Evolutionary conservation across 176 grass and related monocot genomes (phyloP), one percentile per base, ranked within the genome.

Genomic region (Zea mays): DNA sequence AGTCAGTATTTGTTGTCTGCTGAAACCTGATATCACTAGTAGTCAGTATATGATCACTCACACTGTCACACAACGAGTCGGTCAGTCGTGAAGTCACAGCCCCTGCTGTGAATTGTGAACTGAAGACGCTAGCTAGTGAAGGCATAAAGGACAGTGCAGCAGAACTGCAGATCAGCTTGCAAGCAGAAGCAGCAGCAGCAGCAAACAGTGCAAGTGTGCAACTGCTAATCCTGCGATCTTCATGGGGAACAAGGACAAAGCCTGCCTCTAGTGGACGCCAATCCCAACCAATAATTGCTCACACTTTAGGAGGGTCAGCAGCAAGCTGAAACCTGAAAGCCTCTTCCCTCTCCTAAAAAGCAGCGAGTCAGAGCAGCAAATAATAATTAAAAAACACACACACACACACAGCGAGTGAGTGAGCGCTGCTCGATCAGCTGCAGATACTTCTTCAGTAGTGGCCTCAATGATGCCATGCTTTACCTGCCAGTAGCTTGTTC

Each of bases 211-310:
- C 27, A 27, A 27, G 27, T 27, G 27, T 46, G 27, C 38, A 57
- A 11, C 48, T 39, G 9, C n/a, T 9, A 84, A 84, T 64, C 67
- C 44, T 85, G 83, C 82, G 65, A 81, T 51, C 59, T 64, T 46
- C 77, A 60, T 27, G 86, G 77, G 71, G 81, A 84, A 65, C 86
- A 88, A 84, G 40, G 58, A 65, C 56, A 80, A 84, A 27, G 19
- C 49, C 58, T 21, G 56, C 42, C 58, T 21, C 10, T 20, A 33
- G 51, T 58, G 71, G 71, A 64, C 79, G 67, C 56, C 52, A 60
- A 50, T 87, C 81, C 46, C 49, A 78, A 84, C 77, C 72, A 84
- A n/a, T n/a, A n/a, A n/a, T 62, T 76, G 65, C 50, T 65, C 49
- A 84, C 59, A 73, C 71, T 87, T 77, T 43, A 38, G 70, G 80